These are phyloP conservation scores for Heritiera littoralis DNA, from an alignment of 345 rosid species.

Conservation along the genomic window DNA sequence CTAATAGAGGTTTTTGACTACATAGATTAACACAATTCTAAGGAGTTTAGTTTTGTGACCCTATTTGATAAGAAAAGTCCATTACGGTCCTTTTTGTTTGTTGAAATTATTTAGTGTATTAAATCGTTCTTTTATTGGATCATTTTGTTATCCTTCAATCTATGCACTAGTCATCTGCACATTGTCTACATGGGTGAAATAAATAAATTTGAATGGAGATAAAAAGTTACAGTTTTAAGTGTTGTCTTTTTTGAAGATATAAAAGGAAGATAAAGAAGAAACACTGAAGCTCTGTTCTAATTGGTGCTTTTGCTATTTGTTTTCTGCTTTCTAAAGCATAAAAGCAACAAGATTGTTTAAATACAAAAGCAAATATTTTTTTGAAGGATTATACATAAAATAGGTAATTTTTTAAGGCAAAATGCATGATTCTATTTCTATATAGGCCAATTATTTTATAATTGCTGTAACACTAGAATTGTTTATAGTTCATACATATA, in stretches of 20 bases:
- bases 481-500: too few relatives aligned
- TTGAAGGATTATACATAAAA: not conserved
- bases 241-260: not conserved
- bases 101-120: not conserved
- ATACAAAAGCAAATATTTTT: not conserved
- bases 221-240: too few relatives aligned
- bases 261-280: not conserved
- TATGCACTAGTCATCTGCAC: not conserved
- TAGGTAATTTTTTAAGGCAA: not conserved
- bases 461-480: not conserved
- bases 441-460: not conserved
- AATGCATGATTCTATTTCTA: not conserved
- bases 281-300: not conserved
- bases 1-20: not conserved
- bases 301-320: not conserved
- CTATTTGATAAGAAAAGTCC: not conserved
- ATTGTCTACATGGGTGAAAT: too few relatives aligned
- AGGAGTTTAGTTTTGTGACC: not conserved
- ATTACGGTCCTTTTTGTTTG: not conserved
- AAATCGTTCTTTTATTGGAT: not conserved
- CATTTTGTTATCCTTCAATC: not conserved
- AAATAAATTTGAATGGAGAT: not conserved
- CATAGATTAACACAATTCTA: not conserved
- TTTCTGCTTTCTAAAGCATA: not conserved
- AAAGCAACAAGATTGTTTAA: too few relatives aligned